These are phyloP conservation scores for Debaryomyces robertsiae DNA, from an alignment of 1,139 yeast genomes.

Conservation along the genomic window DNA sequence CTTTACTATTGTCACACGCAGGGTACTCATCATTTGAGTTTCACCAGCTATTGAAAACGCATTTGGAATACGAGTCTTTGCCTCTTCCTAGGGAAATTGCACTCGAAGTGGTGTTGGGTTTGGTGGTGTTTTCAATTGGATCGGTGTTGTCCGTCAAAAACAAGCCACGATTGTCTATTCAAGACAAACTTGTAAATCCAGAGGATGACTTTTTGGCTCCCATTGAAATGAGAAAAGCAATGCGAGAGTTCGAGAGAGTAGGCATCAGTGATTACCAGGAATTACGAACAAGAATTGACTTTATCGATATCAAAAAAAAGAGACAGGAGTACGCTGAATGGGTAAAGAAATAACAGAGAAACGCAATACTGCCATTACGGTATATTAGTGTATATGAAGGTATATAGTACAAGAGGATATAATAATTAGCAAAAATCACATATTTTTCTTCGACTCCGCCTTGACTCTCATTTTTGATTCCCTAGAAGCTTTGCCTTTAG, in stretches of 20 bases:
- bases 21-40: conserved; percentile 56
- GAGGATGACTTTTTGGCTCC: conserved; percentile 39
- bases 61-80: conserved; percentile 18
- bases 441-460: conserved; percentile 11
- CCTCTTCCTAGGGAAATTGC: conserved; percentile 42
- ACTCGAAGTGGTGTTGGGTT: conserved; percentile 45
- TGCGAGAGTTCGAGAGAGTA: conserved; percentile 41
- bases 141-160: conserved; percentile 32
- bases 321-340: conserved; percentile 46
- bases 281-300: conserved; percentile 46
- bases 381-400: conserved; percentile 3
- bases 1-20: conserved; percentile 43
- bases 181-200: conserved; percentile 24
- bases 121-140: conserved; percentile 40
- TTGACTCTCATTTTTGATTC: conserved; percentile 35
- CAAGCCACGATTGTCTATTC: conserved; percentile 24
- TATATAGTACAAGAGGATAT: background rate
- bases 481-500: conserved; percentile 42
- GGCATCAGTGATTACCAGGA: conserved; percentile 49
- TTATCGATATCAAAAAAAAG: conserved; percentile 44
- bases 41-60: conserved; percentile 38
- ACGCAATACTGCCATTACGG: background rate
- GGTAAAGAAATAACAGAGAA: conserved; percentile 20
- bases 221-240: conserved; percentile 52
- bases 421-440: conserved; percentile 1